Percentiles rank a stretch among this genome's conserved stretches.
These are phyloP conservation scores for Endoconidiophora polonica DNA, from an alignment of 2,329 filamentous ascomycete species.

Conservation along the genomic window DNA sequence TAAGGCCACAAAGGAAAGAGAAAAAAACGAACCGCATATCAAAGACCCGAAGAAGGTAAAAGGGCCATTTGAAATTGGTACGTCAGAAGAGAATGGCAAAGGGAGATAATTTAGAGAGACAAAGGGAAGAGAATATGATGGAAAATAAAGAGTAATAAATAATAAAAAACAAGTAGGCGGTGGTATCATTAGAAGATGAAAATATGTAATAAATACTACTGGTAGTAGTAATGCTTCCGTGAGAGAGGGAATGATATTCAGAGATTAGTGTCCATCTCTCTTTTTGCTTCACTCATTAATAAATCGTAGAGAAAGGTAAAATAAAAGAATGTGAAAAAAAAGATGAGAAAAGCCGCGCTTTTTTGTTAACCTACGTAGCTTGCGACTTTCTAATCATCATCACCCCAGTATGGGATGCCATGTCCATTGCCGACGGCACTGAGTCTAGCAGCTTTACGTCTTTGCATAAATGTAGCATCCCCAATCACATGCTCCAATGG, in stretches of 20 bases:
- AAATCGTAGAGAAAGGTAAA: too few relatives aligned
- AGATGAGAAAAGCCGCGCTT: too few relatives aligned
- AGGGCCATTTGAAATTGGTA: neutral
- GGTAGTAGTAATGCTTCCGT: too few relatives aligned
- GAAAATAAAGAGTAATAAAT: neutral
- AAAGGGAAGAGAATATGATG: neutral
- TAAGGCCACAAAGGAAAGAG: neutral
- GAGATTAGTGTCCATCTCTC: too few relatives aligned
- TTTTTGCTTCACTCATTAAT: too few relatives aligned
- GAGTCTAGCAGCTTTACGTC: slow-evolving; percentile 25
- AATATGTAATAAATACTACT: neutral
- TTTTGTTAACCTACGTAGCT: too few relatives aligned
- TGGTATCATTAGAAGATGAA: neutral
- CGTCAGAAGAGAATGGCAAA: neutral
- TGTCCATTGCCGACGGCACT: slow-evolving; percentile 24
- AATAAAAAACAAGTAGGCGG: neutral
- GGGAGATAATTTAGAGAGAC: neutral
- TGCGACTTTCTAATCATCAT: slow-evolving; percentile 20
- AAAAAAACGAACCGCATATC: neutral
- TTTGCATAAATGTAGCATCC: slow-evolving; percentile 17
- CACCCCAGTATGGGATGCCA: slow-evolving; percentile 25
- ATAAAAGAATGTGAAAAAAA: too few relatives aligned
- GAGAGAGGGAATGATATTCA: too few relatives aligned
- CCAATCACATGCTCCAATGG: slow-evolving; percentile 13
- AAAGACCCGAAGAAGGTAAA: neutral